phyloP scores from a whole-genome alignment of 2,329 filamentous ascomycete genomes.

The Claviceps africana region DNA sequence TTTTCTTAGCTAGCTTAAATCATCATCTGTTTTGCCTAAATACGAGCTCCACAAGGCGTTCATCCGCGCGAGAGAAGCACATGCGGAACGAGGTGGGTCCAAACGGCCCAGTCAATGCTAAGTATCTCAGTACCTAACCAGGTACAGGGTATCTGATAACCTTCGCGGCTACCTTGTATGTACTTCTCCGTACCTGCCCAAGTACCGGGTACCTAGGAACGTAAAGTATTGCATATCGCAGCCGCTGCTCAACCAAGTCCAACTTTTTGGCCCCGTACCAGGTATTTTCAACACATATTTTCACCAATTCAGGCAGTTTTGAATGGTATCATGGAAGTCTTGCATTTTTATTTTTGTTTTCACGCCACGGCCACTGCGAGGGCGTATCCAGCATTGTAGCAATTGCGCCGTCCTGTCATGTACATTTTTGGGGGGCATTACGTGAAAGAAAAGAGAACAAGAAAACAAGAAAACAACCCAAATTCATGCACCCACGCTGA shows the following conservation, averaged over 20 bases:
- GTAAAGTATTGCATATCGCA: too few species aligned
- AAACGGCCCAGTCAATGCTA: not conserved
- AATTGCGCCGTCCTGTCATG: not conserved
- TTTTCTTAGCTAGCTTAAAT: too few species aligned
- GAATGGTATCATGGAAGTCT: not conserved
- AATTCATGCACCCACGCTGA: slow-evolving; percentile 33
- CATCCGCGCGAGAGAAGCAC: too few species aligned
- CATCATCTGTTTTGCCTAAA: too few species aligned
- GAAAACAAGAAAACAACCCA: not conserved
- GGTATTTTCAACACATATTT: not conserved
- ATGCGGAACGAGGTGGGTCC: not conserved
- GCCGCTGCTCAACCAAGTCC: too few species aligned
- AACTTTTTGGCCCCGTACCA: too few species aligned
- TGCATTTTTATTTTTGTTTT: not conserved
- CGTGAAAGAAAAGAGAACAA: not conserved
- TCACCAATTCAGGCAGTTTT: not conserved
- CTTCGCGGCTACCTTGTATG: too few species aligned
- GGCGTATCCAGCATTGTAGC: not conserved
- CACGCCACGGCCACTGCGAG: not conserved
- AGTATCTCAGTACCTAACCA: too few species aligned
- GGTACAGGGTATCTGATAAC: not conserved
- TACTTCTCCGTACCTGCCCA: too few species aligned
- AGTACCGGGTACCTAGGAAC: too few species aligned
- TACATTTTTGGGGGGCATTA: not conserved
- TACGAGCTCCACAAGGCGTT: too few species aligned